phyloP scores from a whole-genome alignment of 2,329 filamentous ascomycete species.

The Aspergillus chevalieri region DNA sequence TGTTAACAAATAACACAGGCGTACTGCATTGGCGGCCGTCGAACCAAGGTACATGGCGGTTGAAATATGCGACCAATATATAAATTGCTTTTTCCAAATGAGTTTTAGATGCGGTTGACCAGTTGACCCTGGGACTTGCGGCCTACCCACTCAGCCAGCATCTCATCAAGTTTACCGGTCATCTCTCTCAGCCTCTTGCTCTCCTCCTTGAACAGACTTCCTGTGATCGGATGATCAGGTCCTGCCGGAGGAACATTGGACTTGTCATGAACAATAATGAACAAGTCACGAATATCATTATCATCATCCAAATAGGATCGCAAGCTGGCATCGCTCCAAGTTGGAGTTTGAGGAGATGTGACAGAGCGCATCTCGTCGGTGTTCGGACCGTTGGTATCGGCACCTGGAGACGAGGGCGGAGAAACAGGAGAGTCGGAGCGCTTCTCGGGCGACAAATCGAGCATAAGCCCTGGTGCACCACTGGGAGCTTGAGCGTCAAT shows the following conservation, averaged over 20 bases:
- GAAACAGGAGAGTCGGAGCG: conserved; percentile 54
- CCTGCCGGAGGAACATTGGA: conserved; percentile 71
- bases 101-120: background rate
- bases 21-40: background rate
- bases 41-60: background rate
- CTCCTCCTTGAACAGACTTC: conserved; percentile 76
- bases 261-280: conserved; percentile 90
- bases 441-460: conserved; percentile 66
- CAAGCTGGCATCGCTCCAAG: conserved; percentile 82
- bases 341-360: conserved; percentile 51
- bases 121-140: conserved; percentile 14
- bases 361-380: conserved; percentile 40
- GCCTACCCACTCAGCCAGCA: conserved; percentile 73
- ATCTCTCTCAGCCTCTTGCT: conserved; percentile 81
- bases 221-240: conserved; percentile 78
- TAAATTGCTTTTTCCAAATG: background rate
- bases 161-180: conserved; percentile 79
- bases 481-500: conserved; percentile 35
- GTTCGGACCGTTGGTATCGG: conserved; percentile 23
- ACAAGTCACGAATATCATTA: conserved; percentile 79
- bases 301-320: conserved; percentile 87
- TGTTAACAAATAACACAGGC: conserved; percentile 4
- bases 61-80: background rate
- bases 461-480: conserved; percentile 60
- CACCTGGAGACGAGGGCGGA: conserved; percentile 51